phyloP scores from a whole-genome alignment of 2,329 filamentous ascomycete species.

The Dothiorella sarmentorum region DNA sequence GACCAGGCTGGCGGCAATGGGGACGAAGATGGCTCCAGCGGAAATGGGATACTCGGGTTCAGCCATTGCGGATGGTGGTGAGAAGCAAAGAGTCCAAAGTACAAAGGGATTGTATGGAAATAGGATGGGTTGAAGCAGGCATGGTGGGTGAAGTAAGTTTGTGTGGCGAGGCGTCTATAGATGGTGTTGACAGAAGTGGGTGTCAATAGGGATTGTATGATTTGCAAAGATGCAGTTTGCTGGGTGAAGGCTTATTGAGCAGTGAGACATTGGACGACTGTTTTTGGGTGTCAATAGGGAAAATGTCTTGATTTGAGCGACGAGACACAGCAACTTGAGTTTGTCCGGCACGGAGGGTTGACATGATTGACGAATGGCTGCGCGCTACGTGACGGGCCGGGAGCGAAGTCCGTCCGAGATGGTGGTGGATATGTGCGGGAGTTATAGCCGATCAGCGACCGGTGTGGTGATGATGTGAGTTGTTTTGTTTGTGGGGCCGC shows the following conservation, averaged over 20 bases:
- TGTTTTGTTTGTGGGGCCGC: not conserved
- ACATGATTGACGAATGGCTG: not conserved
- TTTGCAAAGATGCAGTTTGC: not conserved
- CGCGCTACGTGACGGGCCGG: too few species aligned
- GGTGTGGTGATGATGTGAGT: not conserved
- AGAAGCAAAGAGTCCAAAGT: too few species aligned
- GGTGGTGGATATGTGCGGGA: too few species aligned
- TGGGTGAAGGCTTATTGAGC: not conserved
- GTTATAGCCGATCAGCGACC: too few species aligned
- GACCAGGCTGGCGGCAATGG: constrained; percentile 48
- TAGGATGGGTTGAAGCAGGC: not conserved
- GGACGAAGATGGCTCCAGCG: constrained; percentile 41
- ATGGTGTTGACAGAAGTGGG: not conserved
- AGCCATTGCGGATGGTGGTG: not conserved
- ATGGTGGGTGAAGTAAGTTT: not conserved
- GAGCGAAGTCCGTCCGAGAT: too few species aligned
- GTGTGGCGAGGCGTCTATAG: not conserved
- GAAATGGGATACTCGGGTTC: constrained; percentile 26
- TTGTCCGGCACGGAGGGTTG: not conserved
- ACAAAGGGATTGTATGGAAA: not conserved
- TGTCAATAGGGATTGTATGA: not conserved
- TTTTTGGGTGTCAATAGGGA: constrained; percentile 20
- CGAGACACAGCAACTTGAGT: not conserved
- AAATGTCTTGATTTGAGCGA: not conserved
- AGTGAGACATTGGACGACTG: not conserved